Evolutionary conservation across 176 grass and related monocot species (phyloP), one percentile per base, ranked within the genome.

Genomic region (Phoenix dactylifera): DNA sequence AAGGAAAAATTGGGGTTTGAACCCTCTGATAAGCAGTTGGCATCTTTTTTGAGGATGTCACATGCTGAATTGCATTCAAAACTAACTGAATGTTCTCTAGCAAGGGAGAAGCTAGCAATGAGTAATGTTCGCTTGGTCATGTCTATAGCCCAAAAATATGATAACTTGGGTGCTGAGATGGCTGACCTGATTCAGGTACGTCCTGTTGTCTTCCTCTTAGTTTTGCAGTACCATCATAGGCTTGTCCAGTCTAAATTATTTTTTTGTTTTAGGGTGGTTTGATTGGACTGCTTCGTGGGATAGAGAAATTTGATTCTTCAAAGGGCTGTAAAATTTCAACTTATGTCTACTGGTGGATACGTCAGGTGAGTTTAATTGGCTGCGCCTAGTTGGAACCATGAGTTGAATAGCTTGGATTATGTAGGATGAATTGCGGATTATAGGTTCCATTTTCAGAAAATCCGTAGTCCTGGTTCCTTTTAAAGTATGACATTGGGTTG

Each of bases 321-420:
- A 93, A 84, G 59, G 88, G 93, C 28, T 92, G 81, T 67, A 98
- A 52, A 68, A 83, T 98, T 68, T 98, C 88, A 26, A 98, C 93
- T 76, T 92, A 92, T 44, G 93, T 92, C 5, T 98, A 98, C 65
- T 98, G 87, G 87, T 98, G 93, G 93, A 98, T 98, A 77, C 88
- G 93, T 54, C 93, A 98, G 88, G 88, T 92, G 16, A 75, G 75
- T 49, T 2, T 24, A 51, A 44, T 44, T 44, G 35, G 35, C 35
- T 44, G 35, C 0, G 20, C 20, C 20, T 44, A 44, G 12, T 12
- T 44, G 35, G 35, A 44, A 44, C 35, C 9, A 44, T 44, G 35
- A 44, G 10, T 44, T 44, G 28, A 44, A 14, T 44, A 44, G 35
- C 9, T 44, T 44, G 35, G 7, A 44, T 44, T 44, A 44, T 44